Evolutionary conservation across 2,329 filamentous ascomycete species (phyloP).

Genomic region (Aspergillus chevalieri): DNA sequence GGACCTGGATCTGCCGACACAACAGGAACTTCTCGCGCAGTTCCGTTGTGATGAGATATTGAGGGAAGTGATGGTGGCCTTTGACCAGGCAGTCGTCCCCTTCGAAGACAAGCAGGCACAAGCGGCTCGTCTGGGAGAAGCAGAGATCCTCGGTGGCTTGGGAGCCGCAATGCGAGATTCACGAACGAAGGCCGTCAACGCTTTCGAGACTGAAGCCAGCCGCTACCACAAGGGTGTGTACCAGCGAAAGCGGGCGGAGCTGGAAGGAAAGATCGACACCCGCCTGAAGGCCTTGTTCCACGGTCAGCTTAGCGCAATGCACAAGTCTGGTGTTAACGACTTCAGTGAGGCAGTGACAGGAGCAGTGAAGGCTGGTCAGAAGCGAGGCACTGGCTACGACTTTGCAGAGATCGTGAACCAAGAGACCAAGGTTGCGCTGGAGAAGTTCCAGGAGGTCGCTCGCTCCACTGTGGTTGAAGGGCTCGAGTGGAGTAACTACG

Average conservation of each 20-base stretch:
- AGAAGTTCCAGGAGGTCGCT: conserved; percentile 70
- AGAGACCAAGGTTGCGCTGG: conserved; percentile 71
- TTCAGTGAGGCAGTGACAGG: conserved; percentile 84
- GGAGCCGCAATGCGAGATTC: conserved; percentile 67
- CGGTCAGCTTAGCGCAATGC: conserved; percentile 79
- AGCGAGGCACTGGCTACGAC: conserved; percentile 83
- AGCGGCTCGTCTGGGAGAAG: conserved; percentile 64
- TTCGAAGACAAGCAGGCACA: conserved; percentile 82
- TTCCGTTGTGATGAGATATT: conserved; percentile 97
- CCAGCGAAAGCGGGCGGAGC: conserved; percentile 72
- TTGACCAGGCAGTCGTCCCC: conserved; percentile 74
- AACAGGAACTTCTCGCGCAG: conserved; percentile 92
- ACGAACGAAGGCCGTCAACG: conserved; percentile 65
- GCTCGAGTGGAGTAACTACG: conserved; percentile 82
- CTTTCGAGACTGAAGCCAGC: conserved; percentile 86
- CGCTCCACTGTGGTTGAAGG: conserved; percentile 68
- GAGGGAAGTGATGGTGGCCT: conserved; percentile 74
- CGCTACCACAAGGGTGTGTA: conserved; percentile 97
- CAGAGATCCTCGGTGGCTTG: conserved; percentile 66
- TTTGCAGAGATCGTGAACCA: conserved; percentile 87
- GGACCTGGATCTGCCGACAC: conserved; percentile 90
- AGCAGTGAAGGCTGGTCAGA: conserved; percentile 86
- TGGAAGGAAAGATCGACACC: conserved; percentile 81
- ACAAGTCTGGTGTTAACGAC: conserved; percentile 75
- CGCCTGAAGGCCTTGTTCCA: conserved; percentile 81